These are phyloP conservation scores for Pseudozyma tsukubaensis DNA, from an alignment of 1,284 basidiomycete genomes.

Conservation along the genomic window DNA sequence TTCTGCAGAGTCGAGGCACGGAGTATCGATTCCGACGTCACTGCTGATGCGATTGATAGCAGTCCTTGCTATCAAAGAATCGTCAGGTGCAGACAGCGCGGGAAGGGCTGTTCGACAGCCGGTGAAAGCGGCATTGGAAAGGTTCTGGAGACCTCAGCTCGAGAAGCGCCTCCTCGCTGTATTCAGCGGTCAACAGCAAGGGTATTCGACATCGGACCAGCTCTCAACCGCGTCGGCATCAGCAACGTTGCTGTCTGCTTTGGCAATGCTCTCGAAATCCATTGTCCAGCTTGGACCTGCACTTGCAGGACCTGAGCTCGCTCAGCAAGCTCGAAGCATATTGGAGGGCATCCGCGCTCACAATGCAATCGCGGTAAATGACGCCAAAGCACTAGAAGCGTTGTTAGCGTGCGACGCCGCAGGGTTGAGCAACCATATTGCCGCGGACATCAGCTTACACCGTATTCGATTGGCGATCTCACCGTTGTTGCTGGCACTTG, in stretches of 20 bases:
- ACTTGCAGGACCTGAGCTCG: slow-evolving; percentile 26
- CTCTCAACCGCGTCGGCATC: slow-evolving; percentile 14
- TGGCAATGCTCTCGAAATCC: slow-evolving; percentile 28
- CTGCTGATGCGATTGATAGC: slow-evolving; percentile 26
- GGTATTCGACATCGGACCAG: background rate
- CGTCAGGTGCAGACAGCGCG: background rate
- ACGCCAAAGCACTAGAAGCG: slow-evolving; percentile 12
- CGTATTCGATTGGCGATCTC: slow-evolving; percentile 25
- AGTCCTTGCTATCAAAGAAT: slow-evolving; percentile 10
- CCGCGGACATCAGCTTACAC: slow-evolving; percentile 12
- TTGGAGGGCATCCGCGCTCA: slow-evolving; percentile 3
- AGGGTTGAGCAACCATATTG: slow-evolving; percentile 11
- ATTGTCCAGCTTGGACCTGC: slow-evolving; percentile 36
- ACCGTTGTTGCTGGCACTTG: slow-evolving; percentile 28
- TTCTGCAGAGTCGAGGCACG: background rate
- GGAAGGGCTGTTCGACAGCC: slow-evolving; percentile 3
- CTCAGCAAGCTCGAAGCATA: slow-evolving; percentile 18
- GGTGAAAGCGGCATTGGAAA: slow-evolving; percentile 24
- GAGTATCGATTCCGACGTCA: slow-evolving; percentile 3
- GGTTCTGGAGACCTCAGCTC: slow-evolving; percentile 26
- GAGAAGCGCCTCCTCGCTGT: slow-evolving; percentile 14
- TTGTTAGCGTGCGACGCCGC: slow-evolving; percentile 20
- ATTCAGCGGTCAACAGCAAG: background rate
- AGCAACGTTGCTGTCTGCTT: slow-evolving; percentile 10
- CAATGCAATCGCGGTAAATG: slow-evolving; percentile 2